phyloP scores from a whole-genome alignment of 371 early-diverging fungal genomes.

The Aphelidium insulamus region DNA sequence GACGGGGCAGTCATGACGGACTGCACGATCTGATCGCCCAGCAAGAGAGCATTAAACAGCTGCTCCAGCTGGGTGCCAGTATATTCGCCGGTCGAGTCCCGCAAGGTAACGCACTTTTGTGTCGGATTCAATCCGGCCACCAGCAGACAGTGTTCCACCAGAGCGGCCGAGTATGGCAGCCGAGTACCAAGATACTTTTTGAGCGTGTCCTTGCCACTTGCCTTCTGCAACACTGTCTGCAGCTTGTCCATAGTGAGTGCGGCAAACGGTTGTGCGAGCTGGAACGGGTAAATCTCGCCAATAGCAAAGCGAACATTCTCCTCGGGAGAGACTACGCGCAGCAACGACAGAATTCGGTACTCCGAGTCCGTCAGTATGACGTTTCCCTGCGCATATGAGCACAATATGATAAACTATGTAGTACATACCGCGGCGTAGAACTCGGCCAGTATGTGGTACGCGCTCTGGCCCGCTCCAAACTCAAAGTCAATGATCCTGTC shows the following conservation, averaged over 20 bases:
- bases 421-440: slow-evolving; percentile 59
- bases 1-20: slow-evolving; percentile 6
- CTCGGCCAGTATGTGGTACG: slow-evolving; percentile 80
- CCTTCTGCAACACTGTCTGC: slow-evolving; percentile 18
- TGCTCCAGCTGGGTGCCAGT: slow-evolving; percentile 8
- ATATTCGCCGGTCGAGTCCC: slow-evolving; percentile 8
- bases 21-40: slow-evolving; percentile 13
- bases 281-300: slow-evolving; percentile 44
- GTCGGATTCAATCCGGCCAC: slow-evolving; percentile 42
- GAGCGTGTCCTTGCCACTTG: slow-evolving; percentile 45
- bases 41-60: slow-evolving; percentile 14
- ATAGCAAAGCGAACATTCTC: slow-evolving; percentile 49
- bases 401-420: slow-evolving; percentile 1
- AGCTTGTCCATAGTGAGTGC: slow-evolving; percentile 31
- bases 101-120: slow-evolving; percentile 16
- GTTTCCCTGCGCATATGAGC: slow-evolving; percentile 43
- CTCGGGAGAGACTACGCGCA: slow-evolving; percentile 65
- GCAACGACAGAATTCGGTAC: slow-evolving; percentile 53
- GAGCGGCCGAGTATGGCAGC: slow-evolving; percentile 68
- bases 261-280: too few species aligned
- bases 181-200: slow-evolving; percentile 49
- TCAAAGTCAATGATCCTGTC: slow-evolving; percentile 86
- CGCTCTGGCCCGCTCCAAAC: slow-evolving; percentile 45
- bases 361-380: slow-evolving; percentile 80
- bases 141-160: slow-evolving; percentile 63